Conservation (phyloP, 495 filamentous ascomycete genomes). For the Aspergillus sparsus region DNA sequence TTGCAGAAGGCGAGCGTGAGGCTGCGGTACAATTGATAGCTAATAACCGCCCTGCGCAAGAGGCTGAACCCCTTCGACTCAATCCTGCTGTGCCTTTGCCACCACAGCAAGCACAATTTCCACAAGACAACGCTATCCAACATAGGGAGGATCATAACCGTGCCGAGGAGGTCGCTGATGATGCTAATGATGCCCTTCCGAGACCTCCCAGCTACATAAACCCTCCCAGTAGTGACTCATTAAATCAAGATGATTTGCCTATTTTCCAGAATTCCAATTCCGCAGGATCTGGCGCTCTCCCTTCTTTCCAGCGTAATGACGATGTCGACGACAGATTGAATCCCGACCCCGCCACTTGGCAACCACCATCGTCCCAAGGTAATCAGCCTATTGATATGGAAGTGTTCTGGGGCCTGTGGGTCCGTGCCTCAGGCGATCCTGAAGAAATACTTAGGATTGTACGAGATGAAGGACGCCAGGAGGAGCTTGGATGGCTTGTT, state of each 20-base stretch:
- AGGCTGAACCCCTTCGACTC: conserved; percentile 18
- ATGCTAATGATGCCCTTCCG: not conserved
- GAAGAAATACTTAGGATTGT: conserved; percentile 62
- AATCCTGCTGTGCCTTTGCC: not conserved
- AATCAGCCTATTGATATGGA: conserved; percentile 41
- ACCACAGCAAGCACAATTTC: not conserved
- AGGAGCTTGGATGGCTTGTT: conserved; percentile 55
- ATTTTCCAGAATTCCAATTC: conserved; percentile 14
- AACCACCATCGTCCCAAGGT: conserved; percentile 23
- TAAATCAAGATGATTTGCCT: conserved; percentile 15
- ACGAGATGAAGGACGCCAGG: conserved; percentile 57
- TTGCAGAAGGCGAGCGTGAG: conserved; percentile 55
- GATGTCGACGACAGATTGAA: conserved; percentile 32
- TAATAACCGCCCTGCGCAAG: conserved; percentile 37
- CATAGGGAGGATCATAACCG: conserved; percentile 15
- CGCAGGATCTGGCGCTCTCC: not conserved
- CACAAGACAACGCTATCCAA: conserved; percentile 20
- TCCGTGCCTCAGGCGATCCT: conserved; percentile 56
- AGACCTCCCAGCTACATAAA: not conserved
- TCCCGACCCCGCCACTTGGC: conserved; percentile 43
- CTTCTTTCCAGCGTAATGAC: conserved; percentile 15
- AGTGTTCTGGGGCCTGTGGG: conserved; percentile 54
- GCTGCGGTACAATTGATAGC: conserved; percentile 43
- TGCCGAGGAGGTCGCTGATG: not conserved
- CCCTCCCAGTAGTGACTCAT: not conserved